Base-by-base conservation (phyloP, 179 eudicot genomes). In the Pouteria campechiana region DNA sequence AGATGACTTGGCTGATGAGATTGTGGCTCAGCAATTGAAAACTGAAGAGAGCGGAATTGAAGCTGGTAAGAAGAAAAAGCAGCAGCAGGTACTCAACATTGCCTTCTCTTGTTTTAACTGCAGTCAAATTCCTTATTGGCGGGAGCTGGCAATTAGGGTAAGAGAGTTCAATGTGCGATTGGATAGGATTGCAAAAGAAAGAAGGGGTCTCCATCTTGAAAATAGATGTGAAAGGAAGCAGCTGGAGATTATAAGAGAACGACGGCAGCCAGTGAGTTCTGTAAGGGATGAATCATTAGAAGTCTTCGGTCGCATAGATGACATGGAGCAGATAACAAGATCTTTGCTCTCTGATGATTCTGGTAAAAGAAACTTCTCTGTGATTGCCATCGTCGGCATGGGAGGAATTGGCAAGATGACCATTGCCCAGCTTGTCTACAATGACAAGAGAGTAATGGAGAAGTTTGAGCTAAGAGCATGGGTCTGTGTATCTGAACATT, bases 1-100 rank as follows among this genome's bases (percentile, higher is more conserved):
- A 3, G 68, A 65, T 28, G 64, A 42, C 24, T 10, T 60, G 34
- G 29, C 63, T 16, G 65, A 63, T n/a, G 54, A 52, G 13, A 33
- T 61, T n/a, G n/a, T 28, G 64, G 37, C 24, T 10, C 56, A 30
- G 29, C 63, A 15, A 63, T 59, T n/a, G 54, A 52, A 11, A 33
- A 57, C n/a, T n/a, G n/a, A n/a, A n/a, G n/a, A n/a, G n/a, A n/a
- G n/a, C 27, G 35, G 11, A 19, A 35, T 57, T 15, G 21, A 54
- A 21, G 32, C 44, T 9, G 22, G 38, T 2, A n/a, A 3, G 14
- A 39, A 41, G 15, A 16, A 33, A 17, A 12, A 43, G 2, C 8
- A 7, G 3, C 23, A 15, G 14, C 41, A 65, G 61, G 54, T 48
- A 9, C 17, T 46, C 1, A 47, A 17, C 16, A n/a, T n/a, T n/a